Base-by-base conservation (phyloP, 2,329 filamentous ascomycete species). In the Aspergillus quadrilineatus region DNA sequence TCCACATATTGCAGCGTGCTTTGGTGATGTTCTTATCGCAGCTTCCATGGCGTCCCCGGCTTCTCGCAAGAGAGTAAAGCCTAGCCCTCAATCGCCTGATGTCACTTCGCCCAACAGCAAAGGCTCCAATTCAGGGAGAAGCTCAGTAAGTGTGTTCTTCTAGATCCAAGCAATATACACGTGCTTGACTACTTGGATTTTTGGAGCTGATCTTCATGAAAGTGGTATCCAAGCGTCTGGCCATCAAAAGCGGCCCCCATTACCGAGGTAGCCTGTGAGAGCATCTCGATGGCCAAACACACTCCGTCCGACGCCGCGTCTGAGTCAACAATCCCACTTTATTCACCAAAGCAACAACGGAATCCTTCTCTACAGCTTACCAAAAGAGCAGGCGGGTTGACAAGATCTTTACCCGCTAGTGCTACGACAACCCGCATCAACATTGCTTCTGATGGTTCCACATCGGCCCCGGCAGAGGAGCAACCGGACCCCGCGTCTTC, bases 181-280 rank as follows among this genome's bases (percentile, higher is more conserved):
- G 29, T 60, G 47, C 42, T 58, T 63, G 55, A 62, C 55, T 45
- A 50, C 55, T 30, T 26, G 22, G 10, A 17, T 17, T 30, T 30
- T 17, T 22, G 22, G 22, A 37, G 44, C 55, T 57, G 26, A 53
- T 29, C 7, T 50, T 30, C 32, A 36, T 58, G 75, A 71, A 73
- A 67, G 51, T 79, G 77, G 77, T 78, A 79, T 61, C 74, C 71
- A 29, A 74, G 71, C 52, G 74, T 75, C 28, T 80, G 78, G 78
- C 76, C 77, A 45, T 70, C 71, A 36, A 81, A 80, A 65, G 76
- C 78, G 47, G 71, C 74, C 37, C 74, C 79, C 49, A 69, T 80
- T 64, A 79, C 78, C 57, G 75, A 80, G 69, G 73, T 80, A 67
- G 77, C 76, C 60, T 73, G 74, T 65, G 78, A 80, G 67, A 80